Conservation (phyloP, 2,329 filamentous ascomycete genomes). For the Colletotrichum eremochloae region DNA sequence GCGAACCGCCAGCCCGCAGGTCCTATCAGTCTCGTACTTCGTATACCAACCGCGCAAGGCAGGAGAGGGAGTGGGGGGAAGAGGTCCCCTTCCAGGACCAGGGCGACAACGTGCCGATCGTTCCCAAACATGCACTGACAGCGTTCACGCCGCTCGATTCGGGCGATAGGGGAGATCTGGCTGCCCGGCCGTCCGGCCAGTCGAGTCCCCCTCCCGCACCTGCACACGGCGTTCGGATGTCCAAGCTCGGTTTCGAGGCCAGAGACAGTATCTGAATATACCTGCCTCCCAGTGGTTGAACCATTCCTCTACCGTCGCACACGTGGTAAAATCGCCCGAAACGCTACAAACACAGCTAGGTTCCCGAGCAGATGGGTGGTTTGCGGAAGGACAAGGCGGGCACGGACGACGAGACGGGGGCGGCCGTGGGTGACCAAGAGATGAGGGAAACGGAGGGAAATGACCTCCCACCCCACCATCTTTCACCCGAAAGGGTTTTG, state of each 20-base stretch:
- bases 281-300: neutral
- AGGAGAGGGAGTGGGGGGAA: neutral
- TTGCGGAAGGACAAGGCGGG: slow-evolving; percentile 15
- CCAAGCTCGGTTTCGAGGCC: slow-evolving; percentile 13
- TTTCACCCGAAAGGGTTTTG: slow-evolving; percentile 19
- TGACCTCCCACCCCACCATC: slow-evolving; percentile 25
- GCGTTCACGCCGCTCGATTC: slow-evolving; percentile 17
- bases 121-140: slow-evolving; percentile 24
- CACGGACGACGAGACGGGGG: slow-evolving; percentile 10
- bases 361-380: neutral
- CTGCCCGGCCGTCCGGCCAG: neutral
- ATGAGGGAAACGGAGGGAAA: slow-evolving; percentile 33
- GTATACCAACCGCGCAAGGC: slow-evolving; percentile 6
- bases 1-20: slow-evolving; percentile 7
- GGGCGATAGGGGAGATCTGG: slow-evolving; percentile 15
- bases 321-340: slow-evolving; percentile 14
- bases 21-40: slow-evolving; percentile 17
- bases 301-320: neutral
- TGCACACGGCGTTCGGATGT: slow-evolving; percentile 22
- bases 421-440: slow-evolving; percentile 8
- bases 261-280: neutral
- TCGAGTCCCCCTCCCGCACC: slow-evolving; percentile 6
- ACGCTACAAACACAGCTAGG: neutral
- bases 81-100: slow-evolving; percentile 4
- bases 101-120: neutral